Evolutionary conservation across 192 early-diverging fungal species (phyloP), one percentile per base, ranked within the genome.

Genomic region (Linnemannia elongata): DNA sequence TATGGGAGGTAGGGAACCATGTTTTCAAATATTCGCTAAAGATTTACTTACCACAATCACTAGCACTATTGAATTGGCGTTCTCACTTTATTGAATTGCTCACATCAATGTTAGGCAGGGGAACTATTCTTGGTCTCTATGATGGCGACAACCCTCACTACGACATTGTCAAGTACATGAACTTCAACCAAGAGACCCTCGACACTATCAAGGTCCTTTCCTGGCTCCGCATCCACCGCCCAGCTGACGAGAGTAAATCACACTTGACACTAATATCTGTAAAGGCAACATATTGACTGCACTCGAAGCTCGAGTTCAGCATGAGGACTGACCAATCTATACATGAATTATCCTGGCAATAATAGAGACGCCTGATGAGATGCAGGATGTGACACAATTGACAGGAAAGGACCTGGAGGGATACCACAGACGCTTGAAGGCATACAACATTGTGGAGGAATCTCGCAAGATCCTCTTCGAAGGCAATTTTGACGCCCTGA

Each of bases 141-240:
- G 95, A 96, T 52, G 93, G 94, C 54, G 94, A 96, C 41, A 89
- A 91, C 33, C 83, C 89, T 79, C 96, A 95, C 81, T 94, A 93
- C 71, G 96, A 97, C 72, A 80, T 96, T 22, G 66, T 95, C 30
- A 91, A 94, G 70, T 95, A 96, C 76, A 93, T 96, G 93, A 97
- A 97, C 78, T 93, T 96, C 74, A 85, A 93, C 9, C 77, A 90
- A 52, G 87, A 89, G 7, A 77, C 89, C 47, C 83, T 81, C 35
- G 88, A 92, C 44, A 89, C 91, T 13, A 82, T 98, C 71, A 90
- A 88, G 13, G 91, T 90, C 35, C 86, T 98, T 55, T 88, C 96
- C 13, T 97, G 97, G 95, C 88, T 88, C 35, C 92, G 94, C 74
- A 87, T 97, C 30, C 77, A 94, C 76, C 89, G 91, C 44, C 82